A percentile compares a stretch with the other conserved stretches of the same genome.
phyloP scores from a whole-genome alignment of 495 filamentous ascomycete genomes.

The Penicillium parvum region DNA sequence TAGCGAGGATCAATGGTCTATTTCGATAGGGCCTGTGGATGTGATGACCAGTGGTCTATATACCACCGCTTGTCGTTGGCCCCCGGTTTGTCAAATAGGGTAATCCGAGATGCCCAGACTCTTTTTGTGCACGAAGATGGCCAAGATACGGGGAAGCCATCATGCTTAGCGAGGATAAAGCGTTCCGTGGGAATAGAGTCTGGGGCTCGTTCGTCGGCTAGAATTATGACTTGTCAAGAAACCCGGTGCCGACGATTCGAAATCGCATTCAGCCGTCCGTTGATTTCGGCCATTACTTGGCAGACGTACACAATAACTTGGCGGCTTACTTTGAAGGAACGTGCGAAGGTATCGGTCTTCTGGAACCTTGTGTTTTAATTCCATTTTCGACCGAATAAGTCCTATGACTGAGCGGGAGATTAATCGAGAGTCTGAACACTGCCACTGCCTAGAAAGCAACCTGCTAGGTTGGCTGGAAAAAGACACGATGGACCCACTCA shows the following conservation, averaged over 20 bases:
- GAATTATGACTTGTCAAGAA: conserved; percentile 12
- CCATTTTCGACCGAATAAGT: neutral
- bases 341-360: neutral
- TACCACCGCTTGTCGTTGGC: conserved; percentile 6
- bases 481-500: neutral
- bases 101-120: conserved; percentile 19
- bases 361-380: neutral
- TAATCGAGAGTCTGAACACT: neutral
- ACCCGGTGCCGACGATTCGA: neutral
- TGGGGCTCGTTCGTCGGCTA: conserved; percentile 10
- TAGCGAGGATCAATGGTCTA: conserved; percentile 6
- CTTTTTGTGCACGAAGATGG: conserved; percentile 8
- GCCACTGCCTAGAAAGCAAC: neutral
- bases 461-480: no score
- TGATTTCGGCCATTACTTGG: conserved; percentile 1
- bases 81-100: conserved; percentile 20
- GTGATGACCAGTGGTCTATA: conserved; percentile 19
- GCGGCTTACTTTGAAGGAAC: conserved; percentile 7
- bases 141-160: conserved; percentile 23
- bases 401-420: neutral
- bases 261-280: neutral
- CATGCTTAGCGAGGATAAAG: conserved; percentile 14
- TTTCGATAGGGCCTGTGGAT: neutral
- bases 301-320: conserved; percentile 1
- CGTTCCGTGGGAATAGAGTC: conserved; percentile 9